Conservation (phyloP, 768 basidiomycete genomes). For the Rubroboletus pulcherrimus region DNA sequence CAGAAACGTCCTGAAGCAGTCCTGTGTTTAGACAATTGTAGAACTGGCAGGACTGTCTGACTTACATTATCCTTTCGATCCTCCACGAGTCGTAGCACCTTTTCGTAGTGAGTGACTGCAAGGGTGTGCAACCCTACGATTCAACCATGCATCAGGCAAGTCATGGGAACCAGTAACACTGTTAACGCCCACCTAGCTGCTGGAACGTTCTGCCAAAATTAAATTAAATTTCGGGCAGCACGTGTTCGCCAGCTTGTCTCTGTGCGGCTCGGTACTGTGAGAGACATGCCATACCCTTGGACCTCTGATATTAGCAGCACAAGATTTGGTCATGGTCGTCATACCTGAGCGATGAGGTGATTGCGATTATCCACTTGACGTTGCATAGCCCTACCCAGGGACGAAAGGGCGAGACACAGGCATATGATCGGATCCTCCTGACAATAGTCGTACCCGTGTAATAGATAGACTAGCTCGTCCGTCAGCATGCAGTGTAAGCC, state of each 20-base stretch:
- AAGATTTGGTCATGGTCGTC: background rate
- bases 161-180: background rate
- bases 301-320: background rate
- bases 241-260: constrained; percentile 34
- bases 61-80: constrained; percentile 29
- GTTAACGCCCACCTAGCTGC: background rate
- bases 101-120: constrained; percentile 82
- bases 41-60: background rate
- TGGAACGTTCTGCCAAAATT: constrained; percentile 73
- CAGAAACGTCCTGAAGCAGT: constrained; percentile 3
- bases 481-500: background rate
- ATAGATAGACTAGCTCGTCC: constrained; percentile 36
- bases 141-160: constrained; percentile 26
- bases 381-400: constrained; percentile 87
- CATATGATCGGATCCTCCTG: constrained; percentile 86
- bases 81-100: constrained; percentile 62
- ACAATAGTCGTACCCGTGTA: constrained; percentile 84
- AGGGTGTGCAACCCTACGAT: constrained; percentile 80
- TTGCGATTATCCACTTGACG: constrained; percentile 93
- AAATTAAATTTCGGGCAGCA: constrained; percentile 77
- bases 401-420: constrained; percentile 77
- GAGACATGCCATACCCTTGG: constrained; percentile 79
- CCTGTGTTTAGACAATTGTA: background rate
- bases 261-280: constrained; percentile 69
- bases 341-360: constrained; percentile 53